Base-by-base conservation (phyloP, 257 asterid species). In the Solanum sejunctum region DNA sequence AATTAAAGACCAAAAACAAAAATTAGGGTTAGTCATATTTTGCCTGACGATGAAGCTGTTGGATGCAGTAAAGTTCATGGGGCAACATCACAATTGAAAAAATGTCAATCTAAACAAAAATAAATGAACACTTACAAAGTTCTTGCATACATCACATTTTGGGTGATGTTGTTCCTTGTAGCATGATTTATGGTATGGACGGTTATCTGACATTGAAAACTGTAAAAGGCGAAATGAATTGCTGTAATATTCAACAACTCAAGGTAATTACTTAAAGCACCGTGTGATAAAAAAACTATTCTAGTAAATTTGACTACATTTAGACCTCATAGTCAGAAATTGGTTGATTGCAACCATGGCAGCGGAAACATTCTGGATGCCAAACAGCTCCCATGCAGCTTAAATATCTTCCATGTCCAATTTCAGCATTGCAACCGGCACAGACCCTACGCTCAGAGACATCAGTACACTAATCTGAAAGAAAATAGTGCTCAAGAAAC, bases 301-400 rank as follows among this genome's bases (percentile, higher is more conserved):
- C 71, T 10, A 58, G 82, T 28, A 75, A 58, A 67, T 71, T 81
- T 64, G 57, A 85, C 67, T 8, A 79, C 83, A 88, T 87, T 52
- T 87, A 85, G 83, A 95, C 99, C 99, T 97, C 99, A 69, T 92
- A 90, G 91, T 97, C 99, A 83, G 99, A 94, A 81, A 97, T 97
- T 12, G 99, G 98, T 16, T 32, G 92, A 85, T 87, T 87, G 91
- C 99, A 97, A 85, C 92, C 93, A 86, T 90, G 91, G 85, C 99
- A 97, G 58, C 93, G 85, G 66, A 97, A 97, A 87, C 99, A 97
- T 85, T 94, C 99, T n/a, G 99, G 99, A 92, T 97, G 99, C 99
- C 99, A 97, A 83, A 93, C 91, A 84, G 92, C 92, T 67, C 94
- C 98, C 99, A 97, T 92, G 94, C 99, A 94, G 87, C 96, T 95